These are phyloP conservation scores for Forsythia viridissima DNA, from an alignment of 257 asterid genomes.

Conservation along the genomic window DNA sequence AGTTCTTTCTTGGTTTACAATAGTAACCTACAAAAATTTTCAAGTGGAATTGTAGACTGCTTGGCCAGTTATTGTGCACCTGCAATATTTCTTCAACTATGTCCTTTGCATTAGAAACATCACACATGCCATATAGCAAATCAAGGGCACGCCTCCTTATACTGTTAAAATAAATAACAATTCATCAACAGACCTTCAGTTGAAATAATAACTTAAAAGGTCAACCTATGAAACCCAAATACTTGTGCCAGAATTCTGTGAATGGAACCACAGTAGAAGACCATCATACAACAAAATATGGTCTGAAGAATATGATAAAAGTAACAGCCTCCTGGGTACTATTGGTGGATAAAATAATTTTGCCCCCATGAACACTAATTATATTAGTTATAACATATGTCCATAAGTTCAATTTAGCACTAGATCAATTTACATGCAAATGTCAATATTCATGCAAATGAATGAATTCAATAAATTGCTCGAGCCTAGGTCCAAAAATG, in stretches of 20 bases:
- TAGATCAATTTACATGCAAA: not conserved
- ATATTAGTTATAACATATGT: not conserved
- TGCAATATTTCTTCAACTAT: conserved; percentile 93
- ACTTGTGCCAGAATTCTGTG: not conserved
- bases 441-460: not conserved
- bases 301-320: not conserved
- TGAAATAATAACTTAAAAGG: not conserved
- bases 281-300: not conserved
- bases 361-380: not conserved
- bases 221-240: conserved; percentile 8
- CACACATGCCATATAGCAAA: conserved; percentile 97
- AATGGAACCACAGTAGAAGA: not conserved
- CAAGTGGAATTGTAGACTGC: conserved; percentile 21
- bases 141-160: conserved; percentile 96
- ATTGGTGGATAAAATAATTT: not conserved
- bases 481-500: not conserved
- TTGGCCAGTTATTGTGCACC: conserved; percentile 42
- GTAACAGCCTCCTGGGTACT: not conserved
- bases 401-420: not conserved
- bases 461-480: not conserved
- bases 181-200: conserved; percentile 21
- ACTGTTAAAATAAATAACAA: conserved; percentile 42
- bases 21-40: conserved; percentile 23
- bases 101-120: conserved; percentile 96
- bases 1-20: conserved; percentile 18